Base-by-base conservation (phyloP, 2,329 filamentous ascomycete genomes). In the Exserohilum turcica region DNA sequence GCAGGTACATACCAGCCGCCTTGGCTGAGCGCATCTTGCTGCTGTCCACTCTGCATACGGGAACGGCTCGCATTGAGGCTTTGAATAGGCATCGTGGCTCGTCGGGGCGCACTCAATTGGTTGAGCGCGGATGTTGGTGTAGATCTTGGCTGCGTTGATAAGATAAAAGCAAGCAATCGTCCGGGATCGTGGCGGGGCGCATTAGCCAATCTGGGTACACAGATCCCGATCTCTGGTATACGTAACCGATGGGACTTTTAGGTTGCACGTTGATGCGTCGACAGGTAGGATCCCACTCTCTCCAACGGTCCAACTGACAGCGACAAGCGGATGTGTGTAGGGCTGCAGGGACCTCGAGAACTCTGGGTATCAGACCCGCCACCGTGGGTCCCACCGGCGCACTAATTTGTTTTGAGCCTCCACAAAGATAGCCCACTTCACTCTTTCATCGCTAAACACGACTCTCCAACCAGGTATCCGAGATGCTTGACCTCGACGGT, bases 401-500 rank as follows among this genome's bases (percentile, higher is more conserved):
- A 43, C 33, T 50, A 45, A 44, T 19, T 37, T 43, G 33, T 54
- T 50, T 50, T 45, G 38, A 43, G 46, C 40, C 46, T 44, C 18
- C 46, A 43, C 40, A 38, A 49, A 50, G 35, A 43, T 43, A 39
- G 35, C 27, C 24, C 44, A 40, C 51, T 45, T 43, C 43, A 36
- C 35, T 8, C 35, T 35, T 21, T n/a, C 3, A 6, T 12, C 7
- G 13, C 28, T 8, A 33, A 35, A 13, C 29, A 44, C 28, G n/a
- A 44, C 6, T 19, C 35, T 33, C 15, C 19, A 15, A 18, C 21
- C 15, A 28, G 37, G 18, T 16, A 12, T 16, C 4, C 31, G 4
- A 16, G 4, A 44, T 44, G 42, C 29, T 44, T 24, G 64, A 67
- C n/a, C 65, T 64, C 54, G 60, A 66, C 39, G 54, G 72, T 6